Conservation (phyloP, 306 rosid genomes). For the Lathyrus sativus region DNA sequence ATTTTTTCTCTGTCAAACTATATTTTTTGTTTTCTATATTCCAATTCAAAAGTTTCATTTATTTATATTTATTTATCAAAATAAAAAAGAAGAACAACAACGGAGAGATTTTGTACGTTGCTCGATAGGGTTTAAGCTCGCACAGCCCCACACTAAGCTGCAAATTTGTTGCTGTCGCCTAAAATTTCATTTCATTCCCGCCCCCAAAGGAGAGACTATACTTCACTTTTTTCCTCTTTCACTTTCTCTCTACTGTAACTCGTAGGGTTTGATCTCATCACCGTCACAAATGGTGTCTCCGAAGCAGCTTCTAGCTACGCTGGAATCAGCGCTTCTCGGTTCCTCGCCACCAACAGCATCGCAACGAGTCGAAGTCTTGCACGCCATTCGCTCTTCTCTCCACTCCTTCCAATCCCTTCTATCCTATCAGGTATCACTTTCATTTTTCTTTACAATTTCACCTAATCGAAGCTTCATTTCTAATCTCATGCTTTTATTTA, state of each 20-base stretch:
- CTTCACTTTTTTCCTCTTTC: background rate
- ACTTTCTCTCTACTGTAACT: background rate
- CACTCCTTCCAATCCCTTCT: slow-evolving; percentile 68
- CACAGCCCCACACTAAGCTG: too few species aligned
- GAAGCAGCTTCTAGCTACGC: slow-evolving; percentile 67
- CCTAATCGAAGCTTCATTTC: background rate
- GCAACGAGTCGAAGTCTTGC: slow-evolving; percentile 75
- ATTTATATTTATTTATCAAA: too few species aligned
- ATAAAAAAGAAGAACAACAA: too few species aligned
- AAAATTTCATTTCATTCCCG: background rate
- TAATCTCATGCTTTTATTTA: background rate
- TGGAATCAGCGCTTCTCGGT: slow-evolving; percentile 77
- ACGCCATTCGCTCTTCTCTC: slow-evolving; percentile 72
- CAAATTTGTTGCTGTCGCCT: too few species aligned
- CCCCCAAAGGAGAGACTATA: background rate
- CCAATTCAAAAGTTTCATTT: too few species aligned
- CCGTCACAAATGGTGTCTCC: slow-evolving; percentile 59
- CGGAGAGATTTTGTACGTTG: too few species aligned
- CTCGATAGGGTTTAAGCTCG: too few species aligned
- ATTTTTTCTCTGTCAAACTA: too few species aligned
- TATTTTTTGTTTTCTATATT: too few species aligned
- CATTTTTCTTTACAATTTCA: background rate
- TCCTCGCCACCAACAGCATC: slow-evolving; percentile 72
- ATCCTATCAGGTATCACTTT: slow-evolving; percentile 62
- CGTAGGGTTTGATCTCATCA: slow-evolving; percentile 24